Evolutionary conservation across 1,284 basidiomycete genomes (phyloP), one percentile per base, ranked within the genome.

Genomic region (Apiotrichum sp.): DNA sequence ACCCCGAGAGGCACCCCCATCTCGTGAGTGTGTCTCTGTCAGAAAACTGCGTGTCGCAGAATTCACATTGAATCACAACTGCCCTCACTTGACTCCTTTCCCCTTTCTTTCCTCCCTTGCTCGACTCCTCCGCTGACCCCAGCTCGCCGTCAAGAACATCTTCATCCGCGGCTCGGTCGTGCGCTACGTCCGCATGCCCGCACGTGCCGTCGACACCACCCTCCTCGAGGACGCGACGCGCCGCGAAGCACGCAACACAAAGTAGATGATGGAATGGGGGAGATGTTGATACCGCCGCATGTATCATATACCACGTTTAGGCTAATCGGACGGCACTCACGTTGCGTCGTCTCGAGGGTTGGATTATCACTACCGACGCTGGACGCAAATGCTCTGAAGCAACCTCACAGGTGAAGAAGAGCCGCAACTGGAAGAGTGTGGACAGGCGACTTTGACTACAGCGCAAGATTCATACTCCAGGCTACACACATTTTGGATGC

Each of bases 101-200:
- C 22, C 22, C 22, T 22, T 22, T 22, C 44, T 36, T 46, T 52
- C 61, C n/a, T 46, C n/a, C 62, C 61, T 49, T 57, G 34, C 36
- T 16, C 35, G 2, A 33, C 52, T 1, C 57, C 36, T 31, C 40
- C 8, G n/a, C 31, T 36, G 13, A 40, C 44, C 31, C 16, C 68
- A 98, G 95, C 91, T 97, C 85, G 93, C 96, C 0, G 93, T 98
- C 47, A 96, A 95, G 79, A 98, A 97, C 73, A 95, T 92, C 71
- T 99, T 98, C 74, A 98, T 98, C 68, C 87, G 96, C 55, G 96
- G 96, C 57, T 97, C 93, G 3, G 96, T 98, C 11, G 93, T 98
- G 40, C 86, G 96, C 65, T 99, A 98, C 72, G 96, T 98, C 9
- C 89, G 96, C 72, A 81, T 98, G 56, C 90, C 93, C 3, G 84